Evolutionary conservation across 2,329 filamentous ascomycete species (phyloP).

Genomic region (Pseudocercospora fijiensis): DNA sequence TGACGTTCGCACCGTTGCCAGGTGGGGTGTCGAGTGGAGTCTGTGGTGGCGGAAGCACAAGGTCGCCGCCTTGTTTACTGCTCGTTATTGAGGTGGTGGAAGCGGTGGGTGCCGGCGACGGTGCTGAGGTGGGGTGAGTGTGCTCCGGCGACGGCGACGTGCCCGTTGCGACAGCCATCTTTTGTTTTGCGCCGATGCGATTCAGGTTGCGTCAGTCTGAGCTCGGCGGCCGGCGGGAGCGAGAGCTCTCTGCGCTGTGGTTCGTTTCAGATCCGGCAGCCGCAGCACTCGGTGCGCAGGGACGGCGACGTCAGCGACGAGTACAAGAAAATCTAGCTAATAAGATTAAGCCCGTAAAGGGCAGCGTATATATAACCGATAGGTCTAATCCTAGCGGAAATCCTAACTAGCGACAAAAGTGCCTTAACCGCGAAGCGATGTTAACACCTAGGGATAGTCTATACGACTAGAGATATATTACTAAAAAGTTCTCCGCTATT

Average conservation of each 20-base stretch:
- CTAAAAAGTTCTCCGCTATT: too few relatives aligned
- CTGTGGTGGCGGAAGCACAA: constrained; percentile 16
- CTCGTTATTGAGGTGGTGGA: constrained; percentile 47
- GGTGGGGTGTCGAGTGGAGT: constrained; percentile 14
- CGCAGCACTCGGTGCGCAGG: constrained; percentile 5
- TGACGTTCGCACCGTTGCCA: constrained; percentile 24
- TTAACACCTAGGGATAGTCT: too few relatives aligned
- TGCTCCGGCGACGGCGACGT: constrained; percentile 18
- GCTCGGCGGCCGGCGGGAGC: neutral
- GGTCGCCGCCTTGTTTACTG: constrained; percentile 21
- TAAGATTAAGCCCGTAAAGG: too few relatives aligned
- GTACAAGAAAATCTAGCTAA: neutral
- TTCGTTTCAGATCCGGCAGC: neutral
- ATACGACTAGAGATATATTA: too few relatives aligned
- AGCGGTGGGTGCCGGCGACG: constrained; percentile 39
- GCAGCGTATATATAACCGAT: too few relatives aligned
- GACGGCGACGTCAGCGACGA: constrained; percentile 2
- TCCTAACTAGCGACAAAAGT: too few relatives aligned
- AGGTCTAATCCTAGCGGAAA: too few relatives aligned
- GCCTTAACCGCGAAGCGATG: too few relatives aligned
- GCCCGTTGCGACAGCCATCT: constrained; percentile 19
- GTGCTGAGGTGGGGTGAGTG: neutral
- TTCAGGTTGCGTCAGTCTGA: neutral
- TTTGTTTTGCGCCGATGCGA: constrained; percentile 1
- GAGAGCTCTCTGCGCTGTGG: constrained; percentile 3